Evolutionary conservation across 805 yeast genomes (phyloP), one percentile per base, ranked within the genome.

Genomic region (Saccharomycopsis lassenensis): DNA sequence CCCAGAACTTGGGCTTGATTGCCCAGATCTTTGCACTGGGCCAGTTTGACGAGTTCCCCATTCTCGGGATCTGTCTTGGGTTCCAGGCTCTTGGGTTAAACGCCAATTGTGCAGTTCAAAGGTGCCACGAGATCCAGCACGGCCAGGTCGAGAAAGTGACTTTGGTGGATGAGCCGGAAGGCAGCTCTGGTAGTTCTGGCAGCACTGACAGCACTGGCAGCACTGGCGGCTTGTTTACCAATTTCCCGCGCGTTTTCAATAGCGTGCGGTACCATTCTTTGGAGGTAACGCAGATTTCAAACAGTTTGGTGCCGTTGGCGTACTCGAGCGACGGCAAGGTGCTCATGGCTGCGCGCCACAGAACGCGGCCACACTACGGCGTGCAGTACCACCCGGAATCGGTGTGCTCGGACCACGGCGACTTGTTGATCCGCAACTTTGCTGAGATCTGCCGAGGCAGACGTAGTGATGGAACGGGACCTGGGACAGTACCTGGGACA

Each of bases 351-450:
- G 91, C 69, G 0, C 68, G 61, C 50, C 87, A 83, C 49, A 46
- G 33, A 0, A 14, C 24, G 0, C 56, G 59, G 15, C 96, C 96
- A 0, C 81, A 80, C 60, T 89, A 65, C 54, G 98, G 95, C 1
- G 96, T 91, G 2, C 99, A 91, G 51, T 93, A 87, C 51, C 99
- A 91, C 51, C 98, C 98, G 0, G 99, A 91, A 51, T 85, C 95
- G 1, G 74, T 89, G 26, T 84, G 95, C 48, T 85, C 96, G 0
- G 61, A 65, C 10, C 48, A 59, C 31, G 98, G 98, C 2, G 63
- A 51, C 2, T 48, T 53, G 7, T 53, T 91, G 35, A 55, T 87
- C 3, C 44, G 48, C 7, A 82, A 81, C 51, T 89, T 89, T 52
- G 73, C 78, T 65, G 21, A 29, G 0, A 40, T 70, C n/a, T n/a